Evolutionary conservation across 2,329 filamentous ascomycete genomes (phyloP).

Genomic region (Hymenoscyphus fraxineus): DNA sequence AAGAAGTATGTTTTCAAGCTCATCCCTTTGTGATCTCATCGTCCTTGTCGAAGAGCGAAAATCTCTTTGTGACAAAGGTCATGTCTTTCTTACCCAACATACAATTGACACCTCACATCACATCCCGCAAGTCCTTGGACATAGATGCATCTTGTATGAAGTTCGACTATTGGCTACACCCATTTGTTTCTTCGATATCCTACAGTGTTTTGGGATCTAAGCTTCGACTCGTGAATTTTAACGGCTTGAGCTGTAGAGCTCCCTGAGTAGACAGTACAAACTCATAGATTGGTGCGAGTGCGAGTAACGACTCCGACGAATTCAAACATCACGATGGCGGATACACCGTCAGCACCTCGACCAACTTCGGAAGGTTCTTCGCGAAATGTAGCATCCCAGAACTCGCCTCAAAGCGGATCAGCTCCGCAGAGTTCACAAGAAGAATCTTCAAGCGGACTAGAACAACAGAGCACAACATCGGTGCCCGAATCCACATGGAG

Average conservation of each 20-base stretch:
- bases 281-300: neutral
- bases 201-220: neutral
- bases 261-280: neutral
- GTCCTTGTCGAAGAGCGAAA: neutral
- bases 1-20: neutral
- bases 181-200: neutral
- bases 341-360: too few relatives aligned
- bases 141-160: neutral
- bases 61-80: neutral
- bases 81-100: neutral
- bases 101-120: neutral
- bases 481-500: too few relatives aligned
- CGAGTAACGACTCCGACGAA: neutral
- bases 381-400: too few relatives aligned
- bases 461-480: too few relatives aligned
- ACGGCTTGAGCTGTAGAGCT: neutral
- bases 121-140: neutral
- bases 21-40: neutral
- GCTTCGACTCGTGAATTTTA: neutral
- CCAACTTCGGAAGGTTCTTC: too few relatives aligned
- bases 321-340: too few relatives aligned
- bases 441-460: too few relatives aligned
- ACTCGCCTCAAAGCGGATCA: too few relatives aligned
- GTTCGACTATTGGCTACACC: neutral
- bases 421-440: too few relatives aligned